A percentile compares a stretch with the other conserved stretches of the same genome.
phyloP scores from a whole-genome alignment of 1,139 yeast genomes.

The Blastobotrys illinoisensis region DNA sequence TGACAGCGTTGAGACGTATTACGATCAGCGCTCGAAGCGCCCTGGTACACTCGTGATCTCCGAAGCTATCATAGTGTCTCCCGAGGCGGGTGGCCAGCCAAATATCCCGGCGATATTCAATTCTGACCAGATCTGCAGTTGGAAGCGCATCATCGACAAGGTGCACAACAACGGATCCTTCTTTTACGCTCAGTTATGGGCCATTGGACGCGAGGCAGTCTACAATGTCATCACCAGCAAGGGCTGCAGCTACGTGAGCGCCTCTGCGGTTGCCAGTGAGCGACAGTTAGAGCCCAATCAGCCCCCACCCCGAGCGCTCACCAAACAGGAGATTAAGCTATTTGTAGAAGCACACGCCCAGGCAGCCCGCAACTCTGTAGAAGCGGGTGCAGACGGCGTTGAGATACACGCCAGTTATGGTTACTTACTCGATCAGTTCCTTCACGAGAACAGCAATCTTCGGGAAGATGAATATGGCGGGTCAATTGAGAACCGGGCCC shows the following conservation, averaged over 20 bases:
- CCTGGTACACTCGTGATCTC: conserved; percentile 46
- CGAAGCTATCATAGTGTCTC: conserved; percentile 39
- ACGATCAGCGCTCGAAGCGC: conserved; percentile 44
- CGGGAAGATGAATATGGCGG: conserved; percentile 66
- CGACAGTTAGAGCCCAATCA: background rate
- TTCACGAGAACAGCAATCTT: conserved; percentile 44
- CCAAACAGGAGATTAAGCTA: conserved; percentile 38
- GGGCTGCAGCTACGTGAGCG: background rate
- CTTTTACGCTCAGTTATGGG: conserved; percentile 55
- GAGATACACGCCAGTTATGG: conserved; percentile 55
- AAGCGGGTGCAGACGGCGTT: conserved; percentile 58
- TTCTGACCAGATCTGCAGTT: conserved; percentile 42
- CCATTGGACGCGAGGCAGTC: conserved; percentile 50
- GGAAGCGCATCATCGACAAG: conserved; percentile 46
- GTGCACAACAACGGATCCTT: conserved; percentile 52
- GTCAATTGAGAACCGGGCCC: conserved; percentile 53
- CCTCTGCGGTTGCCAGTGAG: background rate
- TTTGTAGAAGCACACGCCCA: conserved; percentile 33
- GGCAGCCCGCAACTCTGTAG: conserved; percentile 44
- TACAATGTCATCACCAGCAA: background rate
- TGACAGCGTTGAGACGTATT: conserved; percentile 45
- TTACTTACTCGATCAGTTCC: conserved; percentile 47
- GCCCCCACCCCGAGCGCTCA: conserved; percentile 31
- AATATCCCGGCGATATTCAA: conserved; percentile 52
- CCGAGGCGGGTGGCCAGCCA: conserved; percentile 32